Base-by-base conservation (phyloP, 495 filamentous ascomycete species). In the Lasiosphaeria hispida region DNA sequence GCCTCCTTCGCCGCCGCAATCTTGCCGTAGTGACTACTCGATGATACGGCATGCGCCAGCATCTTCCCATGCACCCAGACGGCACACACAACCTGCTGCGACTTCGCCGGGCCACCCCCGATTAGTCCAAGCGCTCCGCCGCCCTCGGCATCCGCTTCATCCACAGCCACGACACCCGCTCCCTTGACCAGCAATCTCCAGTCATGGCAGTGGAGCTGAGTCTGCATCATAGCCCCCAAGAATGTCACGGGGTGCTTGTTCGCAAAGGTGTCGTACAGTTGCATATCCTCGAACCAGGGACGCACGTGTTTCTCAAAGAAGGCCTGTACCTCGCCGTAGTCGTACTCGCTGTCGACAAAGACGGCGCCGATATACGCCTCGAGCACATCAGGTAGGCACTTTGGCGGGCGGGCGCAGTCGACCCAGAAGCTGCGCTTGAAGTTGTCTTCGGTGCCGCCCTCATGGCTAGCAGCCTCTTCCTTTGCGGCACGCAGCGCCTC, bases 341-440 rank as follows among this genome's bases (percentile, higher is more conserved):
- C 75, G 72, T 92, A 97, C 36, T 82, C 80, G 4, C 91, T 93
- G 72, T 98, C 94, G 15, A 98, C 85, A 67, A 97, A 98, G 3
- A 96, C 77, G 17, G 94, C 93, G 4, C 90, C 95, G 17, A 97
- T 72, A 65, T 92, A 96, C 0, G 94, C 79, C 75, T 98, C 94
- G 4, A 97, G 77, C 57, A 96, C 85, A 63, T 98, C 94, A 0
- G 92, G 83, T 10, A 98, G 80, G 51, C 84, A 89, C 78, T 95
- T 98, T 10, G 94, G 94, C 15, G 93, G 87, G 50, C 85, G 80
- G 30, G 77, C 77, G 17, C 85, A 82, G 9, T 72, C 70, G 14
- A 82, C 77, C 94, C 94, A 98, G 69, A 88, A 97, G 72, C 96
- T 87, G 10, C 73, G 73, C n/a, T 79, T 72, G n/a, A 77, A 85